These are phyloP conservation scores for Physcia stellaris DNA, from an alignment of 495 filamentous ascomycete genomes.

Conservation along the genomic window DNA sequence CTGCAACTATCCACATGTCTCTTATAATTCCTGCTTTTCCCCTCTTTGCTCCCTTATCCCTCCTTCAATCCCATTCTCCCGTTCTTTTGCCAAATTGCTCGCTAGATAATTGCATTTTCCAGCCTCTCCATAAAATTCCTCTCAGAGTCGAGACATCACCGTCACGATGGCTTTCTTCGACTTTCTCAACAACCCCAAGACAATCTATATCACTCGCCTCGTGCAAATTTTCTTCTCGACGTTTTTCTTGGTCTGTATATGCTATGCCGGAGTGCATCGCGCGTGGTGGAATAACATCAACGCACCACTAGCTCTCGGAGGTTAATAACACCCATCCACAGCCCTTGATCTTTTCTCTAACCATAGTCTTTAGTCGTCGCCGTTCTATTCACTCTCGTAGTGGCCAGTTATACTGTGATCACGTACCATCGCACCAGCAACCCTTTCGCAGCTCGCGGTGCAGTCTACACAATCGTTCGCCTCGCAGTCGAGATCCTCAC, in stretches of 20 bases:
- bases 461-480: constrained; percentile 3
- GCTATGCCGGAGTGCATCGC: constrained; percentile 14
- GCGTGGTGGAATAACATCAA: constrained; percentile 17
- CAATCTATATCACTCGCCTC: constrained; percentile 13
- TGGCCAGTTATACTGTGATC: constrained; percentile 8
- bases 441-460: constrained; percentile 10
- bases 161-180: neutral
- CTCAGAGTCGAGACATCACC: no score
- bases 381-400: constrained; percentile 11
- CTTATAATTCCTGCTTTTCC: no score
- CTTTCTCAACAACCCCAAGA: constrained; percentile 3
- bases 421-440: constrained; percentile 12
- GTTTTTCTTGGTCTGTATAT: constrained; percentile 14
- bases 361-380: constrained; percentile 9
- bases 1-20: no score
- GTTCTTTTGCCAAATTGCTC: no score
- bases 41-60: no score
- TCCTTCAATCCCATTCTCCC: no score
- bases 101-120: no score
- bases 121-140: no score
- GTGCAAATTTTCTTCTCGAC: constrained; percentile 10
- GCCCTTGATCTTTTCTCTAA: neutral
- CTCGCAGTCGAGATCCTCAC: constrained; percentile 7
- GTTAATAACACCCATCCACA: neutral
- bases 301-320: constrained; percentile 12